Conservation (phyloP, 164 flowering plant genomes). For the Platanus orientalis region DNA sequence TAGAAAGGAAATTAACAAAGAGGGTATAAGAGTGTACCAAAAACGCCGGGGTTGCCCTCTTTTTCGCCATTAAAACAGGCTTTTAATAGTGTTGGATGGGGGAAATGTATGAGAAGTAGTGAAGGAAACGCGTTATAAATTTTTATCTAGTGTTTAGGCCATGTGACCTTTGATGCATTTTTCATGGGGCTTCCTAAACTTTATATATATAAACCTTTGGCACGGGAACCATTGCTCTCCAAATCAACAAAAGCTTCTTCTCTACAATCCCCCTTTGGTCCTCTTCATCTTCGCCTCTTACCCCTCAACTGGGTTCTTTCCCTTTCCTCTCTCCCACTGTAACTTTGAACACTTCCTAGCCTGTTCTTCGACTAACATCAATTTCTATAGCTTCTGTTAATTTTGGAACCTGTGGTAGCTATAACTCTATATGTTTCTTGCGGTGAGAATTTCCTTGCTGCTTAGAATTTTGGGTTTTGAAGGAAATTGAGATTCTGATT, state of each 20-base stretch:
- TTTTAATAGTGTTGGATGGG: constrained; percentile 35
- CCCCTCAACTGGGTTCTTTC: not conserved
- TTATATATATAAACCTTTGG: constrained; percentile 23
- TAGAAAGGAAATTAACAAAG: not conserved
- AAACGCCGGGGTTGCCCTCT: constrained; percentile 47
- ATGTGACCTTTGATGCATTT: constrained; percentile 68
- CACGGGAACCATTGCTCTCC: constrained; percentile 30
- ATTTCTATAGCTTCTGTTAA: not conserved
- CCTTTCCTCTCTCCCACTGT: not conserved
- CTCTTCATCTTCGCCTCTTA: not conserved
- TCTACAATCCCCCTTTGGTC: not conserved
- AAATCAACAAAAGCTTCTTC: constrained; percentile 6
- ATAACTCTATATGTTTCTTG: not conserved
- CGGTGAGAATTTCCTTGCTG: not conserved
- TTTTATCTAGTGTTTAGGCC: constrained; percentile 28
- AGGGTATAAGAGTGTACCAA: constrained; percentile 17
- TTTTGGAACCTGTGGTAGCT: not conserved
- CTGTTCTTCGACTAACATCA: not conserved
- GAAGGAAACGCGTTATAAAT: constrained; percentile 29
- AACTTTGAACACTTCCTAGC: not conserved
- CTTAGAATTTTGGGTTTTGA: constrained; percentile 7
- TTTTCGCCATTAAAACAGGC: constrained; percentile 54
- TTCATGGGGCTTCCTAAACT: constrained; percentile 24
- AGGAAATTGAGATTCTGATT: not conserved
- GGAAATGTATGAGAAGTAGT: constrained; percentile 34